Percentiles rank a stretch among this genome's conserved stretches.
phyloP scores from a whole-genome alignment of 305 asterid genomes.

The Solanum hybrid region DNA sequence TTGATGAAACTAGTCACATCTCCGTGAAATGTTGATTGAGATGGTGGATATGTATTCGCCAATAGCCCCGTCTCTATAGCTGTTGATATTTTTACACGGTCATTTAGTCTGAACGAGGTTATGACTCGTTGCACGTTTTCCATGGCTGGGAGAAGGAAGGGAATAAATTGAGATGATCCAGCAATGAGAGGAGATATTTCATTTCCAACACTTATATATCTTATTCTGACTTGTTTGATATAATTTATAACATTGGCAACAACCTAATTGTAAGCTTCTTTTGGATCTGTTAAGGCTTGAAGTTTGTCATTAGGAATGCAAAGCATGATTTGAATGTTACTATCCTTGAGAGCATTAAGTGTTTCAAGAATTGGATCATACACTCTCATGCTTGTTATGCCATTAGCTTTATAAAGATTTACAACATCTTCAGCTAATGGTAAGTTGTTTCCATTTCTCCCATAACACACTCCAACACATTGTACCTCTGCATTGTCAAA shows the following conservation, averaged over 20 bases:
- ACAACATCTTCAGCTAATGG: constrained; percentile 18
- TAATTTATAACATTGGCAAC: neutral
- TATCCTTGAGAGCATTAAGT: constrained; percentile 23
- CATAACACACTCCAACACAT: constrained; percentile 29
- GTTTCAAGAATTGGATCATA: constrained; percentile 10
- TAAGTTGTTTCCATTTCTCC: constrained; percentile 14
- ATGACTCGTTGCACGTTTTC: constrained; percentile 18
- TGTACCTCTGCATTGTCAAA: neutral
- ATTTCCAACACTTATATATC: constrained; percentile 24
- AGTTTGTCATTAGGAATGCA: constrained; percentile 26
- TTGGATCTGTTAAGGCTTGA: constrained; percentile 9
- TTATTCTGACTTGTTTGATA: constrained; percentile 3
- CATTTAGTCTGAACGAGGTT: neutral
- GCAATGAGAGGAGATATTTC: constrained; percentile 10
- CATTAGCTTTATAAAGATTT: constrained; percentile 8
- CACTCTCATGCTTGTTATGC: constrained; percentile 13
- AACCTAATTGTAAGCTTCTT: constrained; percentile 12
- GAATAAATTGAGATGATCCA: constrained; percentile 6
- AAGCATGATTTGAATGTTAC: constrained; percentile 26
- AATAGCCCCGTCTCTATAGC: neutral
- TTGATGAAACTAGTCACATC: neutral
- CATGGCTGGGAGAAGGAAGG: constrained; percentile 10
- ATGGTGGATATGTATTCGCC: constrained; percentile 17
- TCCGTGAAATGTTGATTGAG: constrained; percentile 6
- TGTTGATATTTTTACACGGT: constrained; percentile 21